These are phyloP conservation scores for Choanephora cucurbitarum DNA, from an alignment of 371 early-diverging fungal species.

Conservation along the genomic window DNA sequence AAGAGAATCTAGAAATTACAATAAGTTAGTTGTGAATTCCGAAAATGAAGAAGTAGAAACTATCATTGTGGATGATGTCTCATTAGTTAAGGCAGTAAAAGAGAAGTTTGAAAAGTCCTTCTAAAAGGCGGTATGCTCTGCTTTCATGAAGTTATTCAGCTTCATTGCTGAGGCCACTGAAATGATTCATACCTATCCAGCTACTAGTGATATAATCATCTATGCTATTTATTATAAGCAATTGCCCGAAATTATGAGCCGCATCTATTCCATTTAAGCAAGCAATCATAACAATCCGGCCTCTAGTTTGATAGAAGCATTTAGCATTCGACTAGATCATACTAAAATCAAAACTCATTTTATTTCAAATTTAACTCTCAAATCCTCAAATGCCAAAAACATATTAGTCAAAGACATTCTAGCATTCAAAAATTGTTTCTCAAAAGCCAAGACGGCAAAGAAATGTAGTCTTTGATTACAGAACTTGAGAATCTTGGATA, in stretches of 20 bases:
- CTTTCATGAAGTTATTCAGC: too few relatives aligned
- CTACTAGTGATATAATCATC: not conserved
- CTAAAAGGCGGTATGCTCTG: too few relatives aligned
- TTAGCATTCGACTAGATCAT: too few relatives aligned
- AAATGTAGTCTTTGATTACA: slow-evolving; percentile 6
- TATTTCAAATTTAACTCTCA: slow-evolving; percentile 1
- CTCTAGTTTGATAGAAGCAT: too few relatives aligned
- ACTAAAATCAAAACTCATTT: not conserved
- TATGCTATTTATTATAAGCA: not conserved
- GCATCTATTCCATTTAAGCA: not conserved
- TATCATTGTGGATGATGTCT: too few relatives aligned
- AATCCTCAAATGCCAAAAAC: not conserved
- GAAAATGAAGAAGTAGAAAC: too few relatives aligned
- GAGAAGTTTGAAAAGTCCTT: too few relatives aligned
- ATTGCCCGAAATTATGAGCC: not conserved
- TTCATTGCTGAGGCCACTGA: too few relatives aligned
- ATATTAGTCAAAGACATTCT: slow-evolving; percentile 6
- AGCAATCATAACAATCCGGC: too few relatives aligned
- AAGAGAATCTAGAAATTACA: too few relatives aligned
- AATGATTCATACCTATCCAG: not conserved
- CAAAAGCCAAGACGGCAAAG: slow-evolving; percentile 1
- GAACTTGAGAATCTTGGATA: not conserved
- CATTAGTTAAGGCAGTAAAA: too few relatives aligned
- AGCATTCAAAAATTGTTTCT: slow-evolving; percentile 1
- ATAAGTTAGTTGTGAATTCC: too few relatives aligned